A percentile compares a stretch with the other conserved stretches of the same genome.
phyloP scores from a whole-genome alignment of 1,139 yeast genomes.

The Suhomyces bolitotheri region DNA sequence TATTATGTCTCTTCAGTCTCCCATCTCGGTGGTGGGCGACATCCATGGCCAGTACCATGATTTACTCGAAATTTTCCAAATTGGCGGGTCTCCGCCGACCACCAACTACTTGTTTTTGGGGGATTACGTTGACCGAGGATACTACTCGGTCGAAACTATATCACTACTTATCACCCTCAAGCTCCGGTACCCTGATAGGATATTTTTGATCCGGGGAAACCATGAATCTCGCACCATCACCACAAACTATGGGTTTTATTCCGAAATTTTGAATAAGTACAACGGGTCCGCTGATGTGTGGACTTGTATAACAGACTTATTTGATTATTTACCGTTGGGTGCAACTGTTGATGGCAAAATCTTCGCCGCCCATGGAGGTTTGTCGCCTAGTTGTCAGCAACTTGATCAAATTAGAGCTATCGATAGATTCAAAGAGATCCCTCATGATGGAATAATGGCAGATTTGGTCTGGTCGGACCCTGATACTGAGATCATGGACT shows the following conservation, averaged over 20 bases:
- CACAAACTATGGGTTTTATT: conserved; percentile 93
- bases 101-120: conserved; percentile 92
- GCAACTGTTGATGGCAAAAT: conserved; percentile 90
- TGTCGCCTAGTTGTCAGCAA: conserved; percentile 91
- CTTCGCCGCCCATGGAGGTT: conserved; percentile 97
- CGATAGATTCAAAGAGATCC: conserved; percentile 90
- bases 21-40: conserved; percentile 97
- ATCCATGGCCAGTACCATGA: conserved; percentile 98
- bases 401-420: conserved; percentile 87
- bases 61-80: conserved; percentile 82
- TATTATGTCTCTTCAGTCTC: conserved; percentile 78
- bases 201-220: conserved; percentile 84
- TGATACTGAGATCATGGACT: conserved; percentile 80
- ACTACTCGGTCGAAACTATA: conserved; percentile 89
- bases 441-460: conserved; percentile 99
- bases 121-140: conserved; percentile 89
- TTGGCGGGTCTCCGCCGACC: conserved; percentile 91
- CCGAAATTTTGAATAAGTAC: conserved; percentile 90
- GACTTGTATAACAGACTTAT: conserved; percentile 86
- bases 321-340: conserved; percentile 86
- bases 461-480: conserved; percentile 99
- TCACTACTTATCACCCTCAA: conserved; percentile 80
- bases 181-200: conserved; percentile 80
- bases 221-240: conserved; percentile 97
- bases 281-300: conserved; percentile 77